These are phyloP conservation scores for Pseudogymnoascus sp. DNA, from an alignment of 2,329 filamentous ascomycete genomes.

Conservation along the genomic window DNA sequence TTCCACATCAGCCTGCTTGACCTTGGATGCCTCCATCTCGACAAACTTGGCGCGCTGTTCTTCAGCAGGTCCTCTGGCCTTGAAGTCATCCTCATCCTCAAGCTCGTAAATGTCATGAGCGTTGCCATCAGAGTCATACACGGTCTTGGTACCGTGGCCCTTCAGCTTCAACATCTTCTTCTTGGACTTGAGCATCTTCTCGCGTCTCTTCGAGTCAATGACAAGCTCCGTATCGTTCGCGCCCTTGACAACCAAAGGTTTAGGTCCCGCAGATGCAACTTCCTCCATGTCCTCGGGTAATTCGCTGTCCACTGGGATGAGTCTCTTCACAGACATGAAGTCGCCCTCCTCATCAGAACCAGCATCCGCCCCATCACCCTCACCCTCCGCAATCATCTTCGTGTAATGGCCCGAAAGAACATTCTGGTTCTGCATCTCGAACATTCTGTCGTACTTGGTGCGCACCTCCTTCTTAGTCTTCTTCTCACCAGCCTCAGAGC, in stretches of 20 bases:
- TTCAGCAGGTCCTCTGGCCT: slow-evolving; percentile 64
- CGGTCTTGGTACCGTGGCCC: slow-evolving; percentile 73
- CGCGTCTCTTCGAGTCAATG: slow-evolving; percentile 88
- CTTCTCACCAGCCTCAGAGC: slow-evolving; percentile 47
- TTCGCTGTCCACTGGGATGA: slow-evolving; percentile 65
- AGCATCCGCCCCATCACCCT: slow-evolving; percentile 35
- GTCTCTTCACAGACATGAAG: slow-evolving; percentile 83
- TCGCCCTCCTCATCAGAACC: slow-evolving; percentile 64
- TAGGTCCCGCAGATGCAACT: slow-evolving; percentile 33
- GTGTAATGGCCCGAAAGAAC: slow-evolving; percentile 90
- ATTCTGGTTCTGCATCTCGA: slow-evolving; percentile 92
- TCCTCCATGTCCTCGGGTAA: slow-evolving; percentile 34
- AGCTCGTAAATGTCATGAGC: slow-evolving; percentile 83
- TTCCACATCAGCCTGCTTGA: slow-evolving; percentile 66
- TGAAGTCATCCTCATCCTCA: slow-evolving; percentile 76
- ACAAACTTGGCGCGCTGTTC: slow-evolving; percentile 72
- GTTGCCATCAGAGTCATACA: slow-evolving; percentile 89
- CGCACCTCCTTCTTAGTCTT: slow-evolving; percentile 62
- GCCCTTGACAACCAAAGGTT: slow-evolving; percentile 55
- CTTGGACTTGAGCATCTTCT: slow-evolving; percentile 92
- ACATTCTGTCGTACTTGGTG: slow-evolving; percentile 97
- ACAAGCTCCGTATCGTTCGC: slow-evolving; percentile 66
- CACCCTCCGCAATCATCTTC: slow-evolving; percentile 65
- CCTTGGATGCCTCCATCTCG: slow-evolving; percentile 63
- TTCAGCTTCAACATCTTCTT: slow-evolving; percentile 90